These are phyloP conservation scores for Scheffersomyces titani DNA, from an alignment of 1,139 yeast species.

Conservation along the genomic window DNA sequence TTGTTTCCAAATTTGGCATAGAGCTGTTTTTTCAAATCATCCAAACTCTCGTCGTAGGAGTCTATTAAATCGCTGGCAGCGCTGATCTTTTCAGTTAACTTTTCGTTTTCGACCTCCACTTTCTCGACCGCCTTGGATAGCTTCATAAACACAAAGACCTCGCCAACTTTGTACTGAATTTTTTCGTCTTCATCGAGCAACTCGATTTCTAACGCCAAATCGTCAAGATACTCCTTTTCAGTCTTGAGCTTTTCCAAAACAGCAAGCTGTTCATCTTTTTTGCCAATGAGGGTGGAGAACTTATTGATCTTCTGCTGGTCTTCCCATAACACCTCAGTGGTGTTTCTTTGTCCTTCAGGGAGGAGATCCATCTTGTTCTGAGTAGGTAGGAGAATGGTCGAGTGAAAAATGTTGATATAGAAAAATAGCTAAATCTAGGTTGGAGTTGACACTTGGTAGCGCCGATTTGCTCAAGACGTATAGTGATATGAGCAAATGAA, in stretches of 20 bases:
- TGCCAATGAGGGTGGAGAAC: constrained; percentile 78
- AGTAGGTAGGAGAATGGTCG: neutral
- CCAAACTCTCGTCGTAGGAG: constrained; percentile 54
- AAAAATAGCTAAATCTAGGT: neutral
- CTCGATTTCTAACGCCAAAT: constrained; percentile 81
- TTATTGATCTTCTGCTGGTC: constrained; percentile 89
- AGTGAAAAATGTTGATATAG: too few relatives aligned
- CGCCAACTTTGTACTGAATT: constrained; percentile 73
- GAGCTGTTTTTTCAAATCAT: constrained; percentile 64
- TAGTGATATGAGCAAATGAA: too few relatives aligned
- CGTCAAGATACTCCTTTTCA: constrained; percentile 89
- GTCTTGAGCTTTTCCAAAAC: constrained; percentile 52
- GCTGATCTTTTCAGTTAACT: constrained; percentile 51
- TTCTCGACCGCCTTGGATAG: constrained; percentile 66
- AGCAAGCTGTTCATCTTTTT: constrained; percentile 59
- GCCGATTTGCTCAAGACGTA: too few relatives aligned
- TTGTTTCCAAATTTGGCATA: constrained; percentile 90
- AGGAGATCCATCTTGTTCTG: constrained; percentile 46
- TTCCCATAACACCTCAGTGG: constrained; percentile 77
- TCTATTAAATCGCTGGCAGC: constrained; percentile 49
- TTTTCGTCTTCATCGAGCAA: constrained; percentile 77
- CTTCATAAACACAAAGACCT: constrained; percentile 67
- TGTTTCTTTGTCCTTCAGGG: constrained; percentile 69
- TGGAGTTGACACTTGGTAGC: neutral
- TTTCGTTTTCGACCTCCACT: constrained; percentile 61